Percentiles rank a stretch among this genome's conserved stretches.
These are phyloP conservation scores for Biancaea sappan DNA, from an alignment of 306 rosid genomes.

Conservation along the genomic window DNA sequence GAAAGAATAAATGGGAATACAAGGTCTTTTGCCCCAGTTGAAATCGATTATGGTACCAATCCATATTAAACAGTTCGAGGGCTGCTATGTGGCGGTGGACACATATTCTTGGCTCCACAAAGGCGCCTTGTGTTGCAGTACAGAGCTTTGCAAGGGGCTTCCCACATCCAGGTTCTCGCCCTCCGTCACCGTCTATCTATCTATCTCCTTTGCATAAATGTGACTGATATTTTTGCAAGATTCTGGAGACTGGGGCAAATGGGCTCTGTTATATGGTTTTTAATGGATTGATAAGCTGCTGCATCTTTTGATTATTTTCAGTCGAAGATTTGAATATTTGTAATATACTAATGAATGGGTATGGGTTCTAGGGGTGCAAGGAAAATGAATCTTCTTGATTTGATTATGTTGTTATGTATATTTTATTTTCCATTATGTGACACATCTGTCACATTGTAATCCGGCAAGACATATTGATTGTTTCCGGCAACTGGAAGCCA, in stretches of 20 bases:
- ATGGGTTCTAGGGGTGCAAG: not conserved
- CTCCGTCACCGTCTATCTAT: not conserved
- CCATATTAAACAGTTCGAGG: constrained; percentile 79
- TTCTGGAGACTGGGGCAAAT: not conserved
- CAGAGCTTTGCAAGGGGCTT: constrained; percentile 73
- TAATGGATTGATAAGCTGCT: not conserved
- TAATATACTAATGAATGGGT: not conserved
- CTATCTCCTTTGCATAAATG: not conserved
- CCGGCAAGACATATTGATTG: not conserved
- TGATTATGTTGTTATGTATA: not conserved
- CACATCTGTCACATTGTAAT: not conserved
- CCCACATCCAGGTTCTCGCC: constrained; percentile 78
- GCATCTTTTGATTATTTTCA: not conserved
- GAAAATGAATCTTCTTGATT: constrained; percentile 15
- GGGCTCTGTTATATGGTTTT: not conserved
- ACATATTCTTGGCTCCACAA: constrained; percentile 98
- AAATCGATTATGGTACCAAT: constrained; percentile 86
- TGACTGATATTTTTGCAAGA: not conserved
- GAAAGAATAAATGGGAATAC: constrained; percentile 69
- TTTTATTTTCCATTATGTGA: not conserved
- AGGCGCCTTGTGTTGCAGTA: constrained; percentile 93
- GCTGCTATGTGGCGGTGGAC: constrained; percentile 69
- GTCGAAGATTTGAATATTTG: not conserved
- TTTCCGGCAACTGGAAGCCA: not conserved
- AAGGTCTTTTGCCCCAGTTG: constrained; percentile 81